Conservation (phyloP, 352 stramenopile species). For the Pythium grandisporangium region DNA sequence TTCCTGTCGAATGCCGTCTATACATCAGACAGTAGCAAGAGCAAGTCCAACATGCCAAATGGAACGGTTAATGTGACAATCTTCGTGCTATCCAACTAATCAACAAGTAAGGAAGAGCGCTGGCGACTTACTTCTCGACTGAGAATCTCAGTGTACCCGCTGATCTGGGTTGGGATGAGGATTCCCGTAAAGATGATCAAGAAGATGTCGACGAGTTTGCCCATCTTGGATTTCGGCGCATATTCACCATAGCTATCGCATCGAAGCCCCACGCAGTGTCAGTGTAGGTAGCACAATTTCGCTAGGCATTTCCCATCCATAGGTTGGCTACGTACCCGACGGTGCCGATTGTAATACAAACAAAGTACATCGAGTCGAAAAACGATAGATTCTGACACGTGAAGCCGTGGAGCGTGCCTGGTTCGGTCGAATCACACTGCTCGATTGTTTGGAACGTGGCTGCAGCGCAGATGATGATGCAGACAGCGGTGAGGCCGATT, state of each 20-base stretch:
- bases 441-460: conserved; percentile 63
- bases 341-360: conserved; percentile 79
- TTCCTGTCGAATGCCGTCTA: conserved; percentile 79
- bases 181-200: conserved; percentile 65
- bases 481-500: conserved; percentile 40
- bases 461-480: conserved; percentile 54
- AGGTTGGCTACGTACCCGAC: conserved; percentile 39
- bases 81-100: neutral
- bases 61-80: neutral
- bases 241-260: conserved; percentile 64
- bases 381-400: conserved; percentile 68
- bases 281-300: no score
- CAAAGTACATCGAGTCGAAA: conserved; percentile 73
- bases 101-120: neutral
- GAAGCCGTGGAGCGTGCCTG: conserved; percentile 9
- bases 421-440: conserved; percentile 28
- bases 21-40: no score
- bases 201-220: conserved; percentile 58
- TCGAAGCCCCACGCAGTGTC: neutral
- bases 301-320: neutral
- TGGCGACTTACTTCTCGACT: conserved; percentile 48
- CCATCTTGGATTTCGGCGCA: conserved; percentile 43
- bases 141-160: conserved; percentile 55
- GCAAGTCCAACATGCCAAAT: no score
- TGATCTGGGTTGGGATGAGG: conserved; percentile 63